Conservation (phyloP, 495 filamentous ascomycete species). For the Sordaria brevicollis region DNA sequence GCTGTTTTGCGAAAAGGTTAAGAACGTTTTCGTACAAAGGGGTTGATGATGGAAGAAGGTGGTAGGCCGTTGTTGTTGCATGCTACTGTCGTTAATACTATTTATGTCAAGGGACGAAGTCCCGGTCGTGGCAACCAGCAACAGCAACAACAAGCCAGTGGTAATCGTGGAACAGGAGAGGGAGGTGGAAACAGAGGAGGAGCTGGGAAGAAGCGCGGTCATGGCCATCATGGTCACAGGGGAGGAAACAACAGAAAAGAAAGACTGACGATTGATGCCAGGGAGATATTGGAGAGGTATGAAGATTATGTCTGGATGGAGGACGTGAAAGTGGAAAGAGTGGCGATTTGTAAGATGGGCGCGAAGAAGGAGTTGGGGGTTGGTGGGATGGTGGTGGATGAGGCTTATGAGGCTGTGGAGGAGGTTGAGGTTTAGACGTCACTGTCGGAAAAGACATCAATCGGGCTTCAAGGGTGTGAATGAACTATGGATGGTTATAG, state of each 20-base stretch:
- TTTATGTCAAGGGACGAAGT: slow-evolving; percentile 52
- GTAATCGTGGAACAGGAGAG: slow-evolving; percentile 16
- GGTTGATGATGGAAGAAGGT: slow-evolving; percentile 47
- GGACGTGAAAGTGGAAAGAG: slow-evolving; percentile 46
- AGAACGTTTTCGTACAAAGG: slow-evolving; percentile 51
- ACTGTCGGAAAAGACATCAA: neutral
- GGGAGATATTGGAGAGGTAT: slow-evolving; percentile 39
- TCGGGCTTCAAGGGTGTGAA: neutral
- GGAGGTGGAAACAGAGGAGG: slow-evolving; percentile 21
- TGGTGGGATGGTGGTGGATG: slow-evolving; percentile 27
- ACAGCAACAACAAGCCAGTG: neutral
- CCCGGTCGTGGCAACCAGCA: neutral
- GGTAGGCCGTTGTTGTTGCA: slow-evolving; percentile 64
- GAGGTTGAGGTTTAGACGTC: slow-evolving; percentile 28
- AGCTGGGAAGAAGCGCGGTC: slow-evolving; percentile 15
- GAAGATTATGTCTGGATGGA: slow-evolving; percentile 51
- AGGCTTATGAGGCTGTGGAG: slow-evolving; percentile 41
- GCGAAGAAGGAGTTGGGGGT: slow-evolving; percentile 45
- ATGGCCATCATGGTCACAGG: slow-evolving; percentile 4
- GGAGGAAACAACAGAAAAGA: slow-evolving; percentile 7
- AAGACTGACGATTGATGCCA: slow-evolving; percentile 43
- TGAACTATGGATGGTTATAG: no score
- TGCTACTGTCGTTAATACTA: slow-evolving; percentile 79
- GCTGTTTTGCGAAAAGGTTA: slow-evolving; percentile 52
- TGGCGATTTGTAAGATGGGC: slow-evolving; percentile 72